Evolutionary conservation across 768 basidiomycete species (phyloP), one percentile per base, ranked within the genome.

Genomic region (Tylopilus rubrobrunneus): DNA sequence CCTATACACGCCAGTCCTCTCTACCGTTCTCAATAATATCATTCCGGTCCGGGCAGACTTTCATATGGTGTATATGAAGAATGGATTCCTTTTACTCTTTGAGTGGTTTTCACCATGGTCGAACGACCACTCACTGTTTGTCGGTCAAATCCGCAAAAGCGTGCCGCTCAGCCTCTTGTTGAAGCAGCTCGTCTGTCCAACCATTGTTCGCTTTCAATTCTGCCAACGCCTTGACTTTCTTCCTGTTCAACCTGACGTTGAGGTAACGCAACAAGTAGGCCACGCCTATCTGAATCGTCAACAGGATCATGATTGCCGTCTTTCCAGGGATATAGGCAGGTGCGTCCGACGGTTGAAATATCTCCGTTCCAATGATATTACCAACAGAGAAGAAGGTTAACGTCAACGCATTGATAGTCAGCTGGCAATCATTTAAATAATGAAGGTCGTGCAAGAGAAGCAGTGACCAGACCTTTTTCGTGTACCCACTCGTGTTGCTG

Each of bases 61-160:
- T 49, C 51, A 71, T 21, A 64, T 53, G 17, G 67, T 73, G 41
- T 72, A 73, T 39, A 66, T 62, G 56, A 74, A 73, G 63, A 65
- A 72, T 8, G 59, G 49, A 43, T 74, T 71, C 62, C 71, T 71
- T 52, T 46, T 10, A 14, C 39, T 47, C 23, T 46, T 42, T 14
- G 42, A 48, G 44, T 7, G 3, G 19, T 21, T 53, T 28, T 17
- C 37, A 14, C 28, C 23, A n/a, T 7, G 39, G 17, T 41, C 31
- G 25, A 37, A 28, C 6, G n/a, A 21, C 42, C 40, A 57, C 65
- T 58, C 23, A 61, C 59, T 64, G 15, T 44, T 56, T 62, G 33
- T 71, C 67, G 2, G 67, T 68, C 60, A 64, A 46, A 55, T 69
- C 68, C 8, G 34, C 9, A 53, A 71, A 71, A 40, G 67, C 64